Base-by-base conservation (phyloP, 257 asterid species). In the Verbascum thapsus region DNA sequence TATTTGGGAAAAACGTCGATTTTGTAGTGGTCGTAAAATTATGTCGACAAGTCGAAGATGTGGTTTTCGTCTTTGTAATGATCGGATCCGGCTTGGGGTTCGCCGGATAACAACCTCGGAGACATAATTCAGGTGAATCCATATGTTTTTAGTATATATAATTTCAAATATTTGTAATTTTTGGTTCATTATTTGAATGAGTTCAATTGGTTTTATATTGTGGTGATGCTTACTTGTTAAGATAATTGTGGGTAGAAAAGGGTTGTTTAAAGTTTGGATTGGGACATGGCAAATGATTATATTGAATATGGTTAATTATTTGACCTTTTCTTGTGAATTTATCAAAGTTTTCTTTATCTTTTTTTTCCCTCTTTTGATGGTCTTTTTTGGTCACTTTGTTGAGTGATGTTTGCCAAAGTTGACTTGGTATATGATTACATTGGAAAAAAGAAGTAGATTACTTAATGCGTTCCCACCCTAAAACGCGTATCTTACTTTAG, bases 1-100 rank as follows among this genome's bases (percentile, higher is more conserved):
- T 78, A n/a, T 80, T 74, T 0, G 92, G 89, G 83, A 91, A 91
- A 37, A 88, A 73, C 5, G 85, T 76, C 48, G 95, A 58, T 1
- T 78, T 15, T 0, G 96, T 85, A n/a, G 64, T 76, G 51, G 81
- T 67, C 0, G 81, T 77, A 20, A 91, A 91, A 59, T 76, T 62
- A 49, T 59, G 88, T 2, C 95, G 83, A 57, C 82, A 81, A 19
- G 75, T 73, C 0, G 98, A 65, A 1, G 85, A 73, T 32, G 91
- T 82, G 82, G 68, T 88, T 63, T 61, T 68, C 53, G 67, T 12
- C 69, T 75, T 80, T 10, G 78, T 19, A 11, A 53, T 26, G 0
- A 71, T 53, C 53, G 54, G 68, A 10, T 69, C 65, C 1, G 54
- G 60, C 50, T 76, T 0, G 72, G 59, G 40, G 8, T 47, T 40